A percentile compares a stretch with the other conserved stretches of the same genome.
Conservation (phyloP, 2,329 filamentous ascomycete genomes). For the Nemania sp. region DNA sequence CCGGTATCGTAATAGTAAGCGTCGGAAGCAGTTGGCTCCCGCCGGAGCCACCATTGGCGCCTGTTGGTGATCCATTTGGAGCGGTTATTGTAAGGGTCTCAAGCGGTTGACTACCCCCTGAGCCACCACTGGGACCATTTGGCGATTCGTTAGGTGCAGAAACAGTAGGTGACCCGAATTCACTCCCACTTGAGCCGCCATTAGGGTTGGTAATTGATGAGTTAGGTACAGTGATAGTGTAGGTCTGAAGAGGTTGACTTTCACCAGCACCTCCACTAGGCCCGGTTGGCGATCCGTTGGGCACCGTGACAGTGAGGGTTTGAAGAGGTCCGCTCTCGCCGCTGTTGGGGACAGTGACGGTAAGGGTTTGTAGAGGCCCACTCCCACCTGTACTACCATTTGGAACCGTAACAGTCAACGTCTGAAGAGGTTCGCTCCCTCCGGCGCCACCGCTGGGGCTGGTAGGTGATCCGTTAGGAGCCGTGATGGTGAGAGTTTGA, state of each 20-base stretch:
- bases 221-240: constrained; percentile 20
- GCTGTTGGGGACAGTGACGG: background rate
- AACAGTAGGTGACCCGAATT: constrained; percentile 9
- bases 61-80: constrained; percentile 15
- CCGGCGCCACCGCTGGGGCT: background rate
- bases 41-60: constrained; percentile 1
- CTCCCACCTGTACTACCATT: background rate
- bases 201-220: background rate
- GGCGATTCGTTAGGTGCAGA: constrained; percentile 11
- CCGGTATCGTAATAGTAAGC: constrained; percentile 22
- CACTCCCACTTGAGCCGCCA: constrained; percentile 8
- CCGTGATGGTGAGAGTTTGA: constrained; percentile 34
- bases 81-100: constrained; percentile 10
- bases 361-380: background rate
- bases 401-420: constrained; percentile 5
- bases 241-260: constrained; percentile 6
- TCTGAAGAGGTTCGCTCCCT: background rate
- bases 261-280: constrained; percentile 3
- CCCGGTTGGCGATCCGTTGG: constrained; percentile 1
- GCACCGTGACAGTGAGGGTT: constrained; percentile 6
- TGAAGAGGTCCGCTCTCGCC: constrained; percentile 4
- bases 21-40: constrained; percentile 13
- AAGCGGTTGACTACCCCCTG: constrained; percentile 5
- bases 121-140: constrained; percentile 23
- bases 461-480: constrained; percentile 24